Conservation (phyloP, 257 asterid genomes). For the Solanum appendiculatum region DNA sequence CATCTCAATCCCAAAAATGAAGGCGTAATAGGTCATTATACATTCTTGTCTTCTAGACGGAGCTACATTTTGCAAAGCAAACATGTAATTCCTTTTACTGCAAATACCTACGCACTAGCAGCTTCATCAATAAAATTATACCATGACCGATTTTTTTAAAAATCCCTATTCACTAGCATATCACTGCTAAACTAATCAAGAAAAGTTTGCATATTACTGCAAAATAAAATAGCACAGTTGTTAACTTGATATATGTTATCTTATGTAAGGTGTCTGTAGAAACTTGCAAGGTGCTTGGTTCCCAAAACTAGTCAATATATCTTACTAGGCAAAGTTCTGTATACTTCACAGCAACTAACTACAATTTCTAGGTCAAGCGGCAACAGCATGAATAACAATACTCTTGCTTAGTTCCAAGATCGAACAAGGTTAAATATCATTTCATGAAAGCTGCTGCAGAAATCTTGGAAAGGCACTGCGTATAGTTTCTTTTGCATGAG, state of each 20-base stretch:
- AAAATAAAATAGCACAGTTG: not conserved
- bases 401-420: not conserved
- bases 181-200: not conserved
- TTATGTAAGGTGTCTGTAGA: not conserved
- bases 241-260: not conserved
- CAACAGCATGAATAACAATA: not conserved
- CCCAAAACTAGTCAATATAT: not conserved
- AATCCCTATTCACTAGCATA: not conserved
- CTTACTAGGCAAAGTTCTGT: not conserved
- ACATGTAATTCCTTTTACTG: not conserved
- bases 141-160: not conserved
- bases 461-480: not conserved
- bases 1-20: not conserved
- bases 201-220: not conserved
- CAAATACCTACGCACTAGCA: not conserved
- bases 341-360: not conserved
- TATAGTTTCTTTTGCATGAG: not conserved
- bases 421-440: not conserved
- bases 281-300: not conserved
- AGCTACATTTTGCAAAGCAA: not conserved
- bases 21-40: not conserved
- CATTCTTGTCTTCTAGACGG: not conserved
- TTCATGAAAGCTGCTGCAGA: not conserved
- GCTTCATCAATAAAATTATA: not conserved
- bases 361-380: not conserved